A percentile compares a stretch with the other conserved stretches of the same genome.
Conservation (phyloP, 495 filamentous ascomycete species). For the Pyrenula massariospora region DNA sequence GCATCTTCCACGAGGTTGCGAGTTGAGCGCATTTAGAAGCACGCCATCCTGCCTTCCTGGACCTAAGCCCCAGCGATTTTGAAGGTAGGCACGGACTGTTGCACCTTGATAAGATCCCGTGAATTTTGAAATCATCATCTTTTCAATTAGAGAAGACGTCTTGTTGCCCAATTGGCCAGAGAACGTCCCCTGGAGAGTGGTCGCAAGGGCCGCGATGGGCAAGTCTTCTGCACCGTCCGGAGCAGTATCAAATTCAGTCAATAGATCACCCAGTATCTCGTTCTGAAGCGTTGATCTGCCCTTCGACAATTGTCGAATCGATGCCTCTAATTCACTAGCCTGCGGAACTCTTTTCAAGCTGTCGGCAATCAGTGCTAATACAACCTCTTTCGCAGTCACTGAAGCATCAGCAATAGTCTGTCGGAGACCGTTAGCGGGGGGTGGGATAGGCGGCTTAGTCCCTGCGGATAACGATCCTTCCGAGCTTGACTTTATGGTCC, state of each 20-base stretch:
- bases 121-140: slow-evolving; percentile 1
- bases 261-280: slow-evolving; percentile 11
- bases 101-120: not conserved
- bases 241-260: slow-evolving; percentile 6
- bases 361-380: not conserved
- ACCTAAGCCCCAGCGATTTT: not conserved
- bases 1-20: not conserved
- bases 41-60: not conserved
- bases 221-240: slow-evolving; percentile 7
- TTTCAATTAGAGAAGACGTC: not conserved
- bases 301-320: not conserved
- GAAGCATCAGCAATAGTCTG: not conserved
- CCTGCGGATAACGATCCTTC: not conserved
- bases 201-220: slow-evolving; percentile 1
- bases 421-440: not conserved
- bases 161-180: slow-evolving; percentile 2
- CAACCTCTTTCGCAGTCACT: not conserved
- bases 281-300: slow-evolving; percentile 11
- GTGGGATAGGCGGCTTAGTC: not conserved
- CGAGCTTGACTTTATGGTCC: not conserved
- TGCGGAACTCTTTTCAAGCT: not conserved
- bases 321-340: not conserved
- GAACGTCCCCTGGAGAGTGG: not conserved
- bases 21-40: not conserved
- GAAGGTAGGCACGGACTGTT: not conserved